phyloP scores from a whole-genome alignment of 2,329 filamentous ascomycete species.

The Diaporthe sp. region DNA sequence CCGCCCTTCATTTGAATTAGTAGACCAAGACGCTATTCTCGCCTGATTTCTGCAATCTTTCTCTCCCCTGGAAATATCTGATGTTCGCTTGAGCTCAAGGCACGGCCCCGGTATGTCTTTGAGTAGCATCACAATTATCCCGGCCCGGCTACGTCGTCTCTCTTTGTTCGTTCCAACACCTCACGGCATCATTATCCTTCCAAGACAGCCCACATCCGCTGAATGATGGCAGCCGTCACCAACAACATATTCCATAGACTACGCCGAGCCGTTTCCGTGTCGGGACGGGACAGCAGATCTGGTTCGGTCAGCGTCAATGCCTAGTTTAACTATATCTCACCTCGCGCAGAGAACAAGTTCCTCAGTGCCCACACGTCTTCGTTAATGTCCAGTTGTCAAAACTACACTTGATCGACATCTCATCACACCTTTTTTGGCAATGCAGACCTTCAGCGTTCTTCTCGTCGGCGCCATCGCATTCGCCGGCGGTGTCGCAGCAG shows the following conservation, averaged over 20 bases:
- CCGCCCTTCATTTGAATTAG: too few relatives aligned
- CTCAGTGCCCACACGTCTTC: background rate
- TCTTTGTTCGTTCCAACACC: background rate
- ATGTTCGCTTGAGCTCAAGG: background rate
- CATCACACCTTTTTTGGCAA: background rate
- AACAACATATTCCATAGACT: background rate
- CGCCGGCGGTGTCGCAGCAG: background rate
- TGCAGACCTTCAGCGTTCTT: background rate
- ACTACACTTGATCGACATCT: background rate
- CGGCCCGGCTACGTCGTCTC: background rate
- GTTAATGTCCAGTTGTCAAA: background rate
- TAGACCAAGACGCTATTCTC: background rate
- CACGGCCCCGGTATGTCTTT: background rate
- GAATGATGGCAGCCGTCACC: background rate
- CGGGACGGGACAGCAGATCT: background rate
- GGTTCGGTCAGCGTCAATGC: background rate
- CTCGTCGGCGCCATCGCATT: background rate
- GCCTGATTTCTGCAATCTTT: background rate
- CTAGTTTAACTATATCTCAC: background rate
- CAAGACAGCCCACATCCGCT: background rate
- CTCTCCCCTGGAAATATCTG: rapidly evolving
- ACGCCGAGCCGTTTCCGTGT: background rate
- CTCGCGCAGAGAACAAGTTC: background rate
- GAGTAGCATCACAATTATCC: too few relatives aligned
- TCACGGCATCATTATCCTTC: background rate